Evolutionary conservation across 2,329 filamentous ascomycete species (phyloP).

Genomic region (Aspergillus sp.): DNA sequence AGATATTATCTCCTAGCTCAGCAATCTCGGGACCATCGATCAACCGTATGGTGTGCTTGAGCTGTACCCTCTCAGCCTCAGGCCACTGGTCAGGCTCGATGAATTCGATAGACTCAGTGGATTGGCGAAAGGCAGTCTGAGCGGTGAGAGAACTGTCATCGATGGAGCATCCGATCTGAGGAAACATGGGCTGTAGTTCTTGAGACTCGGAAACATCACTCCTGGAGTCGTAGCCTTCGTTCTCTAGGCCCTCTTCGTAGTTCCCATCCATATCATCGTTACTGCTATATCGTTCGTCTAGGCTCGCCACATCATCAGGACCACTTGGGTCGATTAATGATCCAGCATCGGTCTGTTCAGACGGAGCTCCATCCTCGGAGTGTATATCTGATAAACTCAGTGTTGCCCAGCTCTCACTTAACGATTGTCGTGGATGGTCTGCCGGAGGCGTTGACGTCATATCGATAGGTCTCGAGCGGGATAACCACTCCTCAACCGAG

Average conservation of each 20-base stretch:
- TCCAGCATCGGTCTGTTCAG: constrained; percentile 44
- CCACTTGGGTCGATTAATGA: constrained; percentile 45
- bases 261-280: constrained; percentile 36
- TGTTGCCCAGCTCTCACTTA: constrained; percentile 49
- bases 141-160: constrained; percentile 38
- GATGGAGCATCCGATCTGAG: constrained; percentile 28
- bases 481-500: constrained; percentile 43
- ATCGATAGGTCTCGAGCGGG: constrained; percentile 39
- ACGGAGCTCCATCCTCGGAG: constrained; percentile 46
- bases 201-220: constrained; percentile 30
- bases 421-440: constrained; percentile 29
- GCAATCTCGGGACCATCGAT: constrained; percentile 32
- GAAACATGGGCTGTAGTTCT: constrained; percentile 30
- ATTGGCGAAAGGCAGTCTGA: constrained; percentile 31
- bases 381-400: constrained; percentile 44
- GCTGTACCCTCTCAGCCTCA: constrained; percentile 38
- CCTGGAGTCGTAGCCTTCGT: constrained; percentile 27
- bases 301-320: constrained; percentile 46
- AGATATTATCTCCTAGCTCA: constrained; percentile 29
- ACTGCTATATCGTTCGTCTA: constrained; percentile 38
- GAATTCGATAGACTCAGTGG: constrained; percentile 43
- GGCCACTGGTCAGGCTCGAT: constrained; percentile 43
- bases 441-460: constrained; percentile 39
- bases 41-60: constrained; percentile 43
- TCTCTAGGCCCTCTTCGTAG: constrained; percentile 30